A percentile compares a stretch with the other conserved stretches of the same genome.
Evolutionary conservation across 768 basidiomycete genomes (phyloP).

Genomic region (Tulasnella sp.): DNA sequence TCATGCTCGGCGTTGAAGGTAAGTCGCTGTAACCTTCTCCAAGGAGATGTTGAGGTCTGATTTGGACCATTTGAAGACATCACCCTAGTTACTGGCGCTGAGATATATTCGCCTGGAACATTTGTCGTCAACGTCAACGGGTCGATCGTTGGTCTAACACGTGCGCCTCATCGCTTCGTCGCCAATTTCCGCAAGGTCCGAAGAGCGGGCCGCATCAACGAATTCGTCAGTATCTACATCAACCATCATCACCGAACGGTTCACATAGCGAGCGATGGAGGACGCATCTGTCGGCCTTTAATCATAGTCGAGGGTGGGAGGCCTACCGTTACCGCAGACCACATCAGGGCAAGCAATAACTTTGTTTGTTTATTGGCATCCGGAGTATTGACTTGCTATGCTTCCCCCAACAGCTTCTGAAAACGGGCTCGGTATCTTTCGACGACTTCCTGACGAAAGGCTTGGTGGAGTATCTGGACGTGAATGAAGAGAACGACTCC

Average conservation of each 20-base stretch:
- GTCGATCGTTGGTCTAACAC: slow-evolving; percentile 89
- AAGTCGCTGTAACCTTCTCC: slow-evolving; percentile 38
- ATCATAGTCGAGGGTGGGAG: slow-evolving; percentile 89
- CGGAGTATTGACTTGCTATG: slow-evolving; percentile 18
- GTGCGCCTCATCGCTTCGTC: slow-evolving; percentile 83
- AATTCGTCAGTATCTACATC: slow-evolving; percentile 95
- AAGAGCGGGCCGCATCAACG: slow-evolving; percentile 87
- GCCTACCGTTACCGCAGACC: slow-evolving; percentile 76
- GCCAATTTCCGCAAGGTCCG: slow-evolving; percentile 88
- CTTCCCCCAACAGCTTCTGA: slow-evolving; percentile 63
- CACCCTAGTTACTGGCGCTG: slow-evolving; percentile 85
- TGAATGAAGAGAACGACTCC: slow-evolving; percentile 99
- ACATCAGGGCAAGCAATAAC: slow-evolving; percentile 64
- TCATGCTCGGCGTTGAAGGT: slow-evolving; percentile 98
- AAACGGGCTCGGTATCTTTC: slow-evolving; percentile 76
- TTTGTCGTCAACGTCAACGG: slow-evolving; percentile 98
- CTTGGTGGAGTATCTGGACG: slow-evolving; percentile 96
- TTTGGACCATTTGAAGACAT: slow-evolving; percentile 63
- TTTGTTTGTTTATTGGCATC: background rate
- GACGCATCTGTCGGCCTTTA: slow-evolving; percentile 95
- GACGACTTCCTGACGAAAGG: slow-evolving; percentile 93
- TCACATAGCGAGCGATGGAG: slow-evolving; percentile 96
- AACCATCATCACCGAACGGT: slow-evolving; percentile 94
- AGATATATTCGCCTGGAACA: slow-evolving; percentile 91
- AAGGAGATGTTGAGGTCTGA: background rate